Evolutionary conservation across 331 rosid genomes (phyloP).

Genomic region (Dryas integrifolia): DNA sequence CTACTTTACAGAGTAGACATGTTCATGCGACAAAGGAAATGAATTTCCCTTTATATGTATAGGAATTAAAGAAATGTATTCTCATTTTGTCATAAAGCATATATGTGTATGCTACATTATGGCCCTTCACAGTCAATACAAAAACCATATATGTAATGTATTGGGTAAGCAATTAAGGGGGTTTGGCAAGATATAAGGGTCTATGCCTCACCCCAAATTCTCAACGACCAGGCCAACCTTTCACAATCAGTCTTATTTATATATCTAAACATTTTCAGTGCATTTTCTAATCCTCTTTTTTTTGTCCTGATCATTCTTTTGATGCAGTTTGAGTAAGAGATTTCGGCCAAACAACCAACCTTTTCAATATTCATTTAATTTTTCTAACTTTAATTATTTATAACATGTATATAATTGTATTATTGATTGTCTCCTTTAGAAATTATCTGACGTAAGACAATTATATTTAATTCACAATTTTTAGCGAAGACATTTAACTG

Average conservation of each 20-base stretch:
- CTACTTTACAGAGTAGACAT: neutral
- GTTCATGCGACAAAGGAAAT: neutral
- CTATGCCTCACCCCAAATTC: neutral
- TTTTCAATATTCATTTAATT: neutral
- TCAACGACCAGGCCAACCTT: neutral
- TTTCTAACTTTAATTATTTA: too few species aligned
- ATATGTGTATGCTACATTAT: neutral
- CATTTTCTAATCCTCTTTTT: neutral
- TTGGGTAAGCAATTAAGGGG: neutral
- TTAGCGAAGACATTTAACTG: neutral
- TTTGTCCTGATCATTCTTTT: neutral
- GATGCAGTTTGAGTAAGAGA: neutral
- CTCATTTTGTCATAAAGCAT: neutral
- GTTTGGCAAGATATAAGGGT: conserved; percentile 1
- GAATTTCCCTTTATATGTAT: too few species aligned
- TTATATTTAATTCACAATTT: too few species aligned
- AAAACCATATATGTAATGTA: neutral
- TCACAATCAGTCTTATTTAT: neutral
- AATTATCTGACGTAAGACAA: too few species aligned
- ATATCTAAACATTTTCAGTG: neutral
- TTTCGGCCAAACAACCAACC: conserved; percentile 10
- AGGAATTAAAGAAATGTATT: neutral
- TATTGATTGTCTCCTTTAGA: too few species aligned
- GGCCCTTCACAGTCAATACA: neutral
- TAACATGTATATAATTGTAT: too few species aligned